A percentile compares a stretch with the other conserved stretches of the same genome.
Evolutionary conservation across 805 yeast genomes (phyloP).

Genomic region (Starmerella asiatica): DNA sequence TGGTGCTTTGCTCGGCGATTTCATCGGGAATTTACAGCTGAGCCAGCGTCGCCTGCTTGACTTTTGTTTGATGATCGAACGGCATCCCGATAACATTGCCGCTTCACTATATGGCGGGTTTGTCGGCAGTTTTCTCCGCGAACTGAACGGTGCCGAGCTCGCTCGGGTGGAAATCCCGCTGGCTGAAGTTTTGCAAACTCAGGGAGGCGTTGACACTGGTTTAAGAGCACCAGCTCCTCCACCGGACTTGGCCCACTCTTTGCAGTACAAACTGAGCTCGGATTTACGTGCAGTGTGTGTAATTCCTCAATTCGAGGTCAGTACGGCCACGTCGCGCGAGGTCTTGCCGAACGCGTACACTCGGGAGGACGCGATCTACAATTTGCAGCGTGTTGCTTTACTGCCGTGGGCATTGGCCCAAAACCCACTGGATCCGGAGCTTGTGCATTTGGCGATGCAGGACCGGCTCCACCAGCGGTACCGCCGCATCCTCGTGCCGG

Average conservation of each 20-base stretch:
- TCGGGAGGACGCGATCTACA: constrained; percentile 74
- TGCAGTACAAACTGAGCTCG: constrained; percentile 69
- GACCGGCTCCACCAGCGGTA: constrained; percentile 97
- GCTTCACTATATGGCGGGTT: constrained; percentile 99
- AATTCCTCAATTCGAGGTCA: constrained; percentile 87
- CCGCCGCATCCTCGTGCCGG: constrained; percentile 83
- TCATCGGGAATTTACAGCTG: constrained; percentile 59
- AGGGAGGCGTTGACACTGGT: constrained; percentile 54
- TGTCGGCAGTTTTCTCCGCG: constrained; percentile 86
- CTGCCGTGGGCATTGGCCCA: constrained; percentile 84
- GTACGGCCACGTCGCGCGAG: constrained; percentile 81
- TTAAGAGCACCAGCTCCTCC: constrained; percentile 74
- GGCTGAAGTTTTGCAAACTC: constrained; percentile 48
- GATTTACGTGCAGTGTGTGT: constrained; percentile 78
- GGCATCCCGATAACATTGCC: constrained; percentile 96
- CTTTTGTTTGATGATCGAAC: constrained; percentile 90
- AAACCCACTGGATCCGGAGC: constrained; percentile 63
- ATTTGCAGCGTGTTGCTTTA: constrained; percentile 83
- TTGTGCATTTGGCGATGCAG: constrained; percentile 91
- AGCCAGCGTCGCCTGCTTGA: constrained; percentile 76
- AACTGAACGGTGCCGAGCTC: constrained; percentile 55
- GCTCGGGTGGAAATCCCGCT: constrained; percentile 72
- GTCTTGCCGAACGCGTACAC: constrained; percentile 75
- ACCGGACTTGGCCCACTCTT: constrained; percentile 69
- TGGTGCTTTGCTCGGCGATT: constrained; percentile 83